Evolutionary conservation across 768 basidiomycete species (phyloP).

Genomic region (Mrakia gelida): DNA sequence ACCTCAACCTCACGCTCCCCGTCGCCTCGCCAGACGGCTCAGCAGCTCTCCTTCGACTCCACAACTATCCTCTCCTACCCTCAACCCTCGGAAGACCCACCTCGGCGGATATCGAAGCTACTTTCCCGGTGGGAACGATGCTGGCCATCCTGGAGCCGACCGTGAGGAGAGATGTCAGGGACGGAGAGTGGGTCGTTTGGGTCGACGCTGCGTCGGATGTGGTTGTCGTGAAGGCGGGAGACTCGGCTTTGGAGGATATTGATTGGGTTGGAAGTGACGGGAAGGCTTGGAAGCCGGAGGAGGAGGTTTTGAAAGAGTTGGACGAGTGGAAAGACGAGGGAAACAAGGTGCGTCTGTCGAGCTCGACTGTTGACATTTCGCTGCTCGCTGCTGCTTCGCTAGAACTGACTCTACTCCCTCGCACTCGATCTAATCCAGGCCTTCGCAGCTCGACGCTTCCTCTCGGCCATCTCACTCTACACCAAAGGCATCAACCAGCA

Average conservation of each 20-base stretch:
- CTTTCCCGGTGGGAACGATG: slow-evolving; percentile 14
- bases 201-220: slow-evolving; percentile 22
- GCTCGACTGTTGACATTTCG: background rate
- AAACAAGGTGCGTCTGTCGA: slow-evolving; percentile 9
- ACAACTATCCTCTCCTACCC: slow-evolving; percentile 25
- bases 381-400: background rate
- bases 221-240: background rate
- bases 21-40: slow-evolving; percentile 16
- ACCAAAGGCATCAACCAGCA: slow-evolving; percentile 15
- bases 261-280: slow-evolving; percentile 5
- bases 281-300: background rate
- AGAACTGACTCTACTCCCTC: background rate
- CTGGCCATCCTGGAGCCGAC: slow-evolving; percentile 22
- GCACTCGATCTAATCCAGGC: background rate
- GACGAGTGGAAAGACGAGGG: slow-evolving; percentile 25
- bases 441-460: slow-evolving; percentile 2
- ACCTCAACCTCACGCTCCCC: slow-evolving; percentile 21
- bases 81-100: slow-evolving; percentile 23
- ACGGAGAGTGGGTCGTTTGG: slow-evolving; percentile 18
- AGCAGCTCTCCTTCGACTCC: slow-evolving; percentile 20
- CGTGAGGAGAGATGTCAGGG: background rate
- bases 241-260: background rate
- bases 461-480: slow-evolving; percentile 8
- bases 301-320: background rate
- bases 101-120: slow-evolving; percentile 7